phyloP scores from a whole-genome alignment of 1,284 basidiomycete genomes.

The Puccinia hordei region DNA sequence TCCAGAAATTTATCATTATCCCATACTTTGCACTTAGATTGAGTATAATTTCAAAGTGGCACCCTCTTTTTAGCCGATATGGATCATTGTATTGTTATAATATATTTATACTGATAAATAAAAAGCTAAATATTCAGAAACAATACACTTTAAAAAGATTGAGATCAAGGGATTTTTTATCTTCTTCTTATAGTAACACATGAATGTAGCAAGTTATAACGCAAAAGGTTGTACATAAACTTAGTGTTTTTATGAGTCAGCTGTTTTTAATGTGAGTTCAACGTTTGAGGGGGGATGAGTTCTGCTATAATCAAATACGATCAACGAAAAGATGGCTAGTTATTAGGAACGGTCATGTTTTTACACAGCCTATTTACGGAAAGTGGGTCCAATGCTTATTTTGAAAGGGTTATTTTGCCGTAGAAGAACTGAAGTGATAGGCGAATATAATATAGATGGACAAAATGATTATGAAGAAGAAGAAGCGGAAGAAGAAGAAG shows the following conservation, averaged over 20 bases:
- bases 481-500: background rate
- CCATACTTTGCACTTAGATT: too few species aligned
- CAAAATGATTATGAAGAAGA: background rate
- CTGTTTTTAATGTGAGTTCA: background rate
- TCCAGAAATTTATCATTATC: too few species aligned
- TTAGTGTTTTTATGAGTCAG: background rate
- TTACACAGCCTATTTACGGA: background rate
- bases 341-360: background rate
- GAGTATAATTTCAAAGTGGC: too few species aligned
- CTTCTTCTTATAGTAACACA: background rate
- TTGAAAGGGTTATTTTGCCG: background rate
- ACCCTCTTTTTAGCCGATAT: too few species aligned
- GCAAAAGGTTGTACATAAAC: background rate
- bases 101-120: too few species aligned
- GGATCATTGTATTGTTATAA: too few species aligned
- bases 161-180: background rate
- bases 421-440: background rate
- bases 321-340: background rate
- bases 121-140: too few species aligned
- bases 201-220: background rate
- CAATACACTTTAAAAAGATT: too few species aligned
- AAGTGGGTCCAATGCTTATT: background rate
- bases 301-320: background rate
- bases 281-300: background rate
- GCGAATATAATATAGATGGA: background rate